Conservation (phyloP, 345 rosid genomes). For the Corchorus capsularis region DNA sequence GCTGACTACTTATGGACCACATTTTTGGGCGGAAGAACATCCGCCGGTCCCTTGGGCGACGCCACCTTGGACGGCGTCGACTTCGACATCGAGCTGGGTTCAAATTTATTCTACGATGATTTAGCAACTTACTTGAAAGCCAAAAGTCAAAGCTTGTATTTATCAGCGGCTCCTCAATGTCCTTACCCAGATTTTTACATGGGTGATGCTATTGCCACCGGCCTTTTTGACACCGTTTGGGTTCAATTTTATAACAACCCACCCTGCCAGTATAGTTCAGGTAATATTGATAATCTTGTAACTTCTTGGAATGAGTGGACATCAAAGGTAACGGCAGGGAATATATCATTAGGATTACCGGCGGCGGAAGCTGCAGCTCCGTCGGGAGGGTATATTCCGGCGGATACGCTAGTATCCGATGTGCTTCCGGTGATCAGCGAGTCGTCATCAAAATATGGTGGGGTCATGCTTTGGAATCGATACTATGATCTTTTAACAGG, state of each 20-base stretch:
- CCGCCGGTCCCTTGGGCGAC: not conserved
- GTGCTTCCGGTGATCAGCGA: not conserved
- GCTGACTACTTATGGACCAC: not conserved
- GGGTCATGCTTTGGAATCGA: not conserved
- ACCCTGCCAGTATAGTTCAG: not conserved
- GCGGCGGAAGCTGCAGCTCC: not conserved
- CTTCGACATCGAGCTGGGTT: not conserved
- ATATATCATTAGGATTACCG: not conserved
- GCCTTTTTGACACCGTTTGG: slow-evolving; percentile 1
- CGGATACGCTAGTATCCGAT: not conserved
- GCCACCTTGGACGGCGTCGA: not conserved
- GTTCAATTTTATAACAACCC: not conserved
- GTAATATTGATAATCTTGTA: not conserved
- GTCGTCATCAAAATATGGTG: not conserved
- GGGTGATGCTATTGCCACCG: not conserved
- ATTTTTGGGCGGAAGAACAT: not conserved
- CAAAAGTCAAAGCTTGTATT: not conserved
- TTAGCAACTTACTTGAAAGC: not conserved
- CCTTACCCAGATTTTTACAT: not conserved
- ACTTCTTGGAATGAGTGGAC: not conserved
- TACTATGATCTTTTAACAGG: not conserved
- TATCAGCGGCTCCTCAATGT: slow-evolving; percentile 1
- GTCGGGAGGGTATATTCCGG: not conserved
- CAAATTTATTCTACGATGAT: not conserved
- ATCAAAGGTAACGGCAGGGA: not conserved